phyloP scores from a whole-genome alignment of 805 yeast species.

The Jamesozyma piceae region DNA sequence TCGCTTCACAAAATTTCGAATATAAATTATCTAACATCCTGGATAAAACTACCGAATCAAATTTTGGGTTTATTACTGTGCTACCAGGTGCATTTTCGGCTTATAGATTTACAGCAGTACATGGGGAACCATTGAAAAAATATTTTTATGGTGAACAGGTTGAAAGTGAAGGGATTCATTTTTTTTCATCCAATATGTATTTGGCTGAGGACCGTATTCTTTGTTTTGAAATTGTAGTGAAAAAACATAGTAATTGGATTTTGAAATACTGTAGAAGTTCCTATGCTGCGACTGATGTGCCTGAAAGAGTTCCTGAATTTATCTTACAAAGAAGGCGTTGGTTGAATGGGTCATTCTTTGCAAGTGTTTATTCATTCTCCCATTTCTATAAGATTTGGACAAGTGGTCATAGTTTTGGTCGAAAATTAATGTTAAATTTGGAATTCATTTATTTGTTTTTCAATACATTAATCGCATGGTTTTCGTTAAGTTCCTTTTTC shows the following conservation, averaged over 20 bases:
- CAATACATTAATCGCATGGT: conserved; percentile 79
- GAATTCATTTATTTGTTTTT: conserved; percentile 74
- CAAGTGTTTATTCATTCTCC: conserved; percentile 76
- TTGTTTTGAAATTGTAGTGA: conserved; percentile 93
- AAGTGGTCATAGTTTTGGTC: conserved; percentile 58
- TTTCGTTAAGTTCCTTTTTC: conserved; percentile 82
- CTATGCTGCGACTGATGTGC: conserved; percentile 91
- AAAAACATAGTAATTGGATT: conserved; percentile 61
- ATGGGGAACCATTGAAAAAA: conserved; percentile 78
- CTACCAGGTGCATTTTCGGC: conserved; percentile 97
- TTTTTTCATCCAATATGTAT: conserved; percentile 93
- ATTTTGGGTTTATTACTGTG: conserved; percentile 89
- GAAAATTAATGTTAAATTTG: conserved; percentile 64
- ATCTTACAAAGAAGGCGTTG: conserved; percentile 90
- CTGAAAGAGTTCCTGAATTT: conserved; percentile 76
- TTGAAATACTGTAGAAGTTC: conserved; percentile 81
- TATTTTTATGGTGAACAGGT: conserved; percentile 89
- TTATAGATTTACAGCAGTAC: conserved; percentile 73
- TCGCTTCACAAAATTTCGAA: conserved; percentile 95
- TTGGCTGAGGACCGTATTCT: conserved; percentile 92
- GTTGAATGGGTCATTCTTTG: conserved; percentile 95
- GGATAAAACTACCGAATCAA: conserved; percentile 92
- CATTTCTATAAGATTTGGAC: conserved; percentile 72
- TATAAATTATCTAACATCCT: conserved; percentile 90
- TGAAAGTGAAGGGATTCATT: conserved; percentile 56